Base-by-base conservation (phyloP, 2,329 filamentous ascomycete genomes). In the Xylariomycetidae sp. region DNA sequence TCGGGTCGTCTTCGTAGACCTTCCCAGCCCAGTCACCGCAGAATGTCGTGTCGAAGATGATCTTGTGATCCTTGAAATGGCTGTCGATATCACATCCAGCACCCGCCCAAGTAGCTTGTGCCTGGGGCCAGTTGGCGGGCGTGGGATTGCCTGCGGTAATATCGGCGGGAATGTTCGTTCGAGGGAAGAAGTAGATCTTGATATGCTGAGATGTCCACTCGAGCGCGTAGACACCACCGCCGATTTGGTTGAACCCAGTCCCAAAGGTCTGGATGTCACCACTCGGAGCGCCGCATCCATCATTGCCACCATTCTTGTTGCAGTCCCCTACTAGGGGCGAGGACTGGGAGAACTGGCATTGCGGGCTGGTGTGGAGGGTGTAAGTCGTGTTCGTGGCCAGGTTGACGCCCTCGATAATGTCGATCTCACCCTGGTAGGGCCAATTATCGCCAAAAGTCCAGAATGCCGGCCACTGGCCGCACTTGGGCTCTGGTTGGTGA, bases 21-120 rank as follows among this genome's bases (percentile, higher is more conserved):
- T 64, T 56, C 16, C 85, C 85, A 6, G 88, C 88, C 88, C 88
- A 95, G 52, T 82, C 76, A 14, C 89, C 89, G 59, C 89, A 95
- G 57, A 94, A 86, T 5, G 83, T 84, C 1, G 80, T 92, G 61
- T 90, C 78, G 58, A 92, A 80, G 43, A 90, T 74, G 43, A 95
- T 78, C 48, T 81, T 74, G 64, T 94, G 74, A 39, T 82, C 60
- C 39, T 65, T 64, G 64, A 95, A 93, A 58, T 81, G 72, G 2
- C 60, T 44, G 39, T 79, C 66, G 43, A 94, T 82, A 47, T 89
- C 64, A 60, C 90, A 95, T 35, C 66, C 69, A 1, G 73, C 76
- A 25, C 68, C 72, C 9, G 67, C 60, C 60, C 93, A 95, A 20
- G 67, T 67, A 8, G 83, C 85, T 2, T 72, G 55, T 0, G 89